Conservation (phyloP, 371 early-diverging fungal species). For the Amoeboaphelidium protococcarum region DNA sequence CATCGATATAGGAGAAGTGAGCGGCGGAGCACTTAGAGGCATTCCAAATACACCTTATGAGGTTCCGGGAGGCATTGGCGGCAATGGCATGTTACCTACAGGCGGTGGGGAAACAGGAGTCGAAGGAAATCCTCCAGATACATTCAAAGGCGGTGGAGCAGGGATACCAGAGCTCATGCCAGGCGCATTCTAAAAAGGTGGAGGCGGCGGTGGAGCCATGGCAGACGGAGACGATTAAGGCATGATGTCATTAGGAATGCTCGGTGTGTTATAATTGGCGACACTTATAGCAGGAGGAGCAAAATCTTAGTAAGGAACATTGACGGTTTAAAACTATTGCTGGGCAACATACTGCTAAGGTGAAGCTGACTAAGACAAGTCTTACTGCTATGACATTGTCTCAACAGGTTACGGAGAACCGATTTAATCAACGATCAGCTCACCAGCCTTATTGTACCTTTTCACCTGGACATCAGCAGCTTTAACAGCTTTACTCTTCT, state of each 20-base stretch:
- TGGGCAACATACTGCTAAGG: too few relatives aligned
- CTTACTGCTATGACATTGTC: too few relatives aligned
- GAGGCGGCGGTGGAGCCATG: not conserved
- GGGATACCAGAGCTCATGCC: not conserved
- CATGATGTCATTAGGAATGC: not conserved
- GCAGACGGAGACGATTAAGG: too few relatives aligned
- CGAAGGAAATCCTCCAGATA: not conserved
- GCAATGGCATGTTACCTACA: too few relatives aligned
- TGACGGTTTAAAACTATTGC: too few relatives aligned
- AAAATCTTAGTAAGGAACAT: too few relatives aligned
- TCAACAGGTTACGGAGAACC: not conserved
- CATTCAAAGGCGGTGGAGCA: not conserved
- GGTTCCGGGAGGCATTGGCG: not conserved
- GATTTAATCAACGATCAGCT: constrained; percentile 2
- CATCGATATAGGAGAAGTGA: not conserved
- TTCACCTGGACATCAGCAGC: constrained; percentile 6
- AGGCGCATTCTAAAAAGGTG: too few relatives aligned
- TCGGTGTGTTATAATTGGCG: too few relatives aligned
- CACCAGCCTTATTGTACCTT: constrained; percentile 9
- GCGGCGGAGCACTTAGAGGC: not conserved
- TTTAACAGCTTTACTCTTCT: constrained; percentile 1
- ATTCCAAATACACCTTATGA: not conserved
- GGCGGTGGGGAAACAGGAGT: too few relatives aligned
- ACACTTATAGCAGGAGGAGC: too few relatives aligned
- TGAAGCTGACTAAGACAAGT: too few relatives aligned